Evolutionary conservation across 495 filamentous ascomycete species (phyloP).

Genomic region (Ascodesmis nigricans): DNA sequence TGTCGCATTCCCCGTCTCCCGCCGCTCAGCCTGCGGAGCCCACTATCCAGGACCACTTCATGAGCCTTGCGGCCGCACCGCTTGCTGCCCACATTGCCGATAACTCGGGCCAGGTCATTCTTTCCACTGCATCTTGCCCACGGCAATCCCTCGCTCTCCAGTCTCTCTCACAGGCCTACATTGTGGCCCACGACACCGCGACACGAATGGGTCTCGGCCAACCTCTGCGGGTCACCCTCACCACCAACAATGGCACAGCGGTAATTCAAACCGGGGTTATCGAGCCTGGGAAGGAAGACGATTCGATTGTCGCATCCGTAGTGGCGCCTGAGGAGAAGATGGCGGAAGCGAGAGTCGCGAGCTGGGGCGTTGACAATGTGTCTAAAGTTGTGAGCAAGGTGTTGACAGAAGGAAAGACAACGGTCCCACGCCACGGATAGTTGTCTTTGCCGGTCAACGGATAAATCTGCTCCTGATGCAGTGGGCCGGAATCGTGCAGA

Average conservation of each 20-base stretch:
- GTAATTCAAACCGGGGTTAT: constrained; percentile 18
- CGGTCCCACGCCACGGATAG: no score
- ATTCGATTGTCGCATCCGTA: constrained; percentile 15
- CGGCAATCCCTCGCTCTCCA: constrained; percentile 5
- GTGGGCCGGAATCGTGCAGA: no score
- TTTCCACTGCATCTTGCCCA: constrained; percentile 10
- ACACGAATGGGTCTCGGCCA: constrained; percentile 19
- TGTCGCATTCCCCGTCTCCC: no score
- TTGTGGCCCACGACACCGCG: constrained; percentile 20
- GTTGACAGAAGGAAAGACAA: constrained; percentile 6
- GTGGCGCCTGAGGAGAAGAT: constrained; percentile 16
- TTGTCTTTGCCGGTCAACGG: no score
- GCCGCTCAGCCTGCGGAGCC: no score
- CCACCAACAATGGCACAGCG: constrained; percentile 12
- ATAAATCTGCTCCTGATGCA: no score
- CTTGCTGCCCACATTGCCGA: constrained; percentile 17
- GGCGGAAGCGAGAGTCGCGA: constrained; percentile 18
- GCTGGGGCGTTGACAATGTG: constrained; percentile 21
- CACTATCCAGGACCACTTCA: constrained; percentile 13
- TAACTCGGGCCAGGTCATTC: constrained; percentile 17
- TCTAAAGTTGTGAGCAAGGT: constrained; percentile 8
- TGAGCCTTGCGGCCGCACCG: constrained; percentile 11
- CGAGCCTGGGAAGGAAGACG: constrained; percentile 2
- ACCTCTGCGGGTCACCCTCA: constrained; percentile 16
- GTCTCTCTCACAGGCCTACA: constrained; percentile 15